A percentile compares a stretch with the other conserved stretches of the same genome.
phyloP scores from a whole-genome alignment of 305 asterid genomes.

The Solanum hybrid region DNA sequence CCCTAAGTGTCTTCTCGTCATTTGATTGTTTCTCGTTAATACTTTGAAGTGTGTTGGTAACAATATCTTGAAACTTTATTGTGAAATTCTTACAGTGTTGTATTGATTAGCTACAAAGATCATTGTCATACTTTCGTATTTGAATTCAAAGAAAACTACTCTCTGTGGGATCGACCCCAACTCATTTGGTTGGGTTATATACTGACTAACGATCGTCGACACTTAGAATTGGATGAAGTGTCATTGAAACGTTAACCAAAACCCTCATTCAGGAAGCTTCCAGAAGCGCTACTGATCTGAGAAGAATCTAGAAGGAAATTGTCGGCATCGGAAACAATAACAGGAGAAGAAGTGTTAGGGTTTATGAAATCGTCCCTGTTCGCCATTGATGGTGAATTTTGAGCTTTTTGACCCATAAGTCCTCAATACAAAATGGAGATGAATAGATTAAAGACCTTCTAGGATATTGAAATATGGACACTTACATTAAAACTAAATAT shows the following conservation, averaged over 20 bases:
- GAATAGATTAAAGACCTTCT: background rate
- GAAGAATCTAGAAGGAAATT: constrained; percentile 48
- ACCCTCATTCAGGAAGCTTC: constrained; percentile 85
- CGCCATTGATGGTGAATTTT: background rate
- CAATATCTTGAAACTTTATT: too few species aligned
- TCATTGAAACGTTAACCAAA: background rate
- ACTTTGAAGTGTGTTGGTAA: too few species aligned
- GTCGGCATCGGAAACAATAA: constrained; percentile 36
- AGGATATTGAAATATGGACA: background rate
- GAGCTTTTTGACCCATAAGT: background rate
- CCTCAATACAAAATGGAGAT: background rate
- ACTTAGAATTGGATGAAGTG: too few species aligned
- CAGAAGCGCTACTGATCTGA: constrained; percentile 81
- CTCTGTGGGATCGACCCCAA: too few species aligned
- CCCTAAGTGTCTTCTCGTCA: too few species aligned
- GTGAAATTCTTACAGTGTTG: too few species aligned
- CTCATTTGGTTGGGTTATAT: too few species aligned
- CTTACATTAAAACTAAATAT: background rate
- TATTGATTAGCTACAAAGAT: too few species aligned
- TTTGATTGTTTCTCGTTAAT: too few species aligned
- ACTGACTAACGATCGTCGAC: too few species aligned
- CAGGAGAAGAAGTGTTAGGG: background rate
- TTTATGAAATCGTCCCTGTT: background rate
- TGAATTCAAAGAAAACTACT: too few species aligned
- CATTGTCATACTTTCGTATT: too few species aligned